Evolutionary conservation across 1,284 basidiomycete species (phyloP), one percentile per base, ranked within the genome.

Genomic region (Ceratobasidium sp.): DNA sequence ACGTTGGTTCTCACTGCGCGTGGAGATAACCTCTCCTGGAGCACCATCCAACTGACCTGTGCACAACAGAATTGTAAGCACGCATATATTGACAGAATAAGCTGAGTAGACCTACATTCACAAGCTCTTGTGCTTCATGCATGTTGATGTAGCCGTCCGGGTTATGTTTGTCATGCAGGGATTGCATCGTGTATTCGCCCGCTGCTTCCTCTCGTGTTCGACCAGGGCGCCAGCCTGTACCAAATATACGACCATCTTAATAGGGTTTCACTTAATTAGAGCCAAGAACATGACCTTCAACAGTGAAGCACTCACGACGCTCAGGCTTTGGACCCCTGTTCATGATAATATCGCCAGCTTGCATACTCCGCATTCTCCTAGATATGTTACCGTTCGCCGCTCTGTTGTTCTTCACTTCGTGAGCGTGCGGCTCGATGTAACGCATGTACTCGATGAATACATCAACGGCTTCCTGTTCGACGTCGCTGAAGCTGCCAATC

Each of bases 161-260:
- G 26, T 65, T 47, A 31, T 65, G 63, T 20, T 65, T 65, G 45
- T 65, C 42, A 20, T 47, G 33, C 8, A 17, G 26, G 3, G 37
- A 45, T 47, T 65, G 63, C 5, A 33, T 20, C 17, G 63, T 26
- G 31, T 65, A 65, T 20, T 45, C 63, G 11, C 35, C 63, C 20
- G 31, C 35, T 42, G 3, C 8, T 20, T 65, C 63, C 6, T 33
- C 63, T 7, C 23, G 15, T 15, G 63, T 65, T n/a, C 35, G 33
- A 10, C 63, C 63, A 13, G 63, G 63, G 6, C 63, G 39, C 63
- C 63, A 65, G 8, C 63, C 63, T 26, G n/a, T 23, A 28, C 63
- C 45, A 28, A 31, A 65, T 28, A 65, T 20, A 28, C 28, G 63
- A 5, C 63, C 63, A 10, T 28, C 63, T 65, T 17, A 11, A 26